phyloP scores from a whole-genome alignment of 148 eudicot species.

The Rhododendron williamsianum region DNA sequence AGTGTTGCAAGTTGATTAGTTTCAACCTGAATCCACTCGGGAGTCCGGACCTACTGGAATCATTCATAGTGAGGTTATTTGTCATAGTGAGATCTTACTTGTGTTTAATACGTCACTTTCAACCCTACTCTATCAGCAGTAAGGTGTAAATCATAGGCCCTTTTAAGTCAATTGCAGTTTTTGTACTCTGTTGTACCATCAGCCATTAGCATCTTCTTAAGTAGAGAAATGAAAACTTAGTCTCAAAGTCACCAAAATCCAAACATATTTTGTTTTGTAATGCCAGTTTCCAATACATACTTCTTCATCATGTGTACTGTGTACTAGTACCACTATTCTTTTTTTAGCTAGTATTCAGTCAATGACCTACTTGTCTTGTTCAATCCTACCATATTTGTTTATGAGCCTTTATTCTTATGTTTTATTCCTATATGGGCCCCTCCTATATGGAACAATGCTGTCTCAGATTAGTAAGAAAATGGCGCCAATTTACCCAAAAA shows the following conservation, averaged over 20 bases:
- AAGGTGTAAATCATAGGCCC: not conserved
- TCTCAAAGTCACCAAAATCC: not conserved
- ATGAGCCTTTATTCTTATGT: not conserved
- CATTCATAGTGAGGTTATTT: not conserved
- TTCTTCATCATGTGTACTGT: no score
- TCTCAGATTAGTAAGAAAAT: not conserved
- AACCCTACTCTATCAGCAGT: not conserved
- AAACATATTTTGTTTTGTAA: not conserved
- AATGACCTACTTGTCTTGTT: not conserved
- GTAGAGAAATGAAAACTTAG: not conserved
- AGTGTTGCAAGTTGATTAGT: not conserved
- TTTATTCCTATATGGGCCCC: not conserved
- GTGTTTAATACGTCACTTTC: not conserved
- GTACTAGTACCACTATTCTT: not conserved
- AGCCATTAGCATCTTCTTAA: not conserved
- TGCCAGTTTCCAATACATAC: not conserved
- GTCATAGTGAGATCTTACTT: not conserved
- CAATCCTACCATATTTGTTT: not conserved
- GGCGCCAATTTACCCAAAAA: not conserved
- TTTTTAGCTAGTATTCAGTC: not conserved
- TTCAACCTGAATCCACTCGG: not conserved
- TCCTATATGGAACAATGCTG: not conserved
- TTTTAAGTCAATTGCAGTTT: not conserved
- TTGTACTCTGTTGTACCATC: not conserved
- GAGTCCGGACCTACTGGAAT: not conserved